Percentiles rank a stretch among this genome's conserved stretches.
Evolutionary conservation across 1,284 basidiomycete species (phyloP).

Genomic region (Blastosporella zonata): DNA sequence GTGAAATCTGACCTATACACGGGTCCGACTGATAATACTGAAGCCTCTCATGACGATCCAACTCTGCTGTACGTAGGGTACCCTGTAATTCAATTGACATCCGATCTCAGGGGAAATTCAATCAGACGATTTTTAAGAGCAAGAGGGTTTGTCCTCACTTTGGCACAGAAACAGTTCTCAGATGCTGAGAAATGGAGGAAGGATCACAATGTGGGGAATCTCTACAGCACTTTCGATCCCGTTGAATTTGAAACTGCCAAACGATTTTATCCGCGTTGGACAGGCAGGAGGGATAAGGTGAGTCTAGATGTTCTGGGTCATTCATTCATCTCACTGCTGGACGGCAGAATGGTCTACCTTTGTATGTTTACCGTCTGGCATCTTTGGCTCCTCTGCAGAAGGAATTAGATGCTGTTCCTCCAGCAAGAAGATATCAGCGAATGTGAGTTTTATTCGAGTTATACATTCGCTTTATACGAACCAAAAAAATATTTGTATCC

Average conservation of each 20-base stretch:
- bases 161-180: conserved; percentile 69
- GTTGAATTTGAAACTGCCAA: conserved; percentile 60
- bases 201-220: conserved; percentile 52
- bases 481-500: neutral
- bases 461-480: conserved; percentile 6
- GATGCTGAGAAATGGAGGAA: conserved; percentile 64
- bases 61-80: conserved; percentile 56
- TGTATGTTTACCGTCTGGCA: conserved; percentile 70
- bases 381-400: conserved; percentile 54
- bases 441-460: conserved; percentile 47
- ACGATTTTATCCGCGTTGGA: conserved; percentile 76
- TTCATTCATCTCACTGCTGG: neutral
- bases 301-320: neutral
- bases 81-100: neutral
- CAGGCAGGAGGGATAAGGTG: conserved; percentile 72
- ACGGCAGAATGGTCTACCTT: conserved; percentile 58
- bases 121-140: conserved; percentile 74
- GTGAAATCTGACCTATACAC: conserved; percentile 48
- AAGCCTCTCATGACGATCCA: conserved; percentile 59
- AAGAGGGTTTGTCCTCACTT: conserved; percentile 56
- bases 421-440: conserved; percentile 59
- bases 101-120: neutral
- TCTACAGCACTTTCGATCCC: conserved; percentile 58
- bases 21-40: conserved; percentile 29
- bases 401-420: conserved; percentile 53